Evolutionary conservation across 108 stramenopile species (phyloP), one percentile per base, ranked within the genome.

Genomic region (Nitzschia inconspicua): DNA sequence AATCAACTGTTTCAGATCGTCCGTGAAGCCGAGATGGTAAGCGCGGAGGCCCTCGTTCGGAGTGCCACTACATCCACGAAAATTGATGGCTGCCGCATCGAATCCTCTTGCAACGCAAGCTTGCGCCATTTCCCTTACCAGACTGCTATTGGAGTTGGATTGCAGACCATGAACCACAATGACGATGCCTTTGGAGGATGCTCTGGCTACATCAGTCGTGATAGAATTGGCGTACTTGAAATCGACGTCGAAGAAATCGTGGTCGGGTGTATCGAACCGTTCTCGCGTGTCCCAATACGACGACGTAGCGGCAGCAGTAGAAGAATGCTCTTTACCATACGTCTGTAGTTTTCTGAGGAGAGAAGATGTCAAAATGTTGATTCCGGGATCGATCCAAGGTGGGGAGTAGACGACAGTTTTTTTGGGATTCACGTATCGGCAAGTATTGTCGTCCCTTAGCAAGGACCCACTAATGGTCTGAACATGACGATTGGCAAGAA

Each of bases 1-100:
- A 22, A 63, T 49, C 31, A 88, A 40, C n/a, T 76, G 46, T 25
- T 70, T 55, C 42, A 96, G 58, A 58, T 96, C 96, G 47, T 92
- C 86, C 7, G 91, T 92, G 59, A 92, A 96, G 19, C 96, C 94
- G 18, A 94, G 47, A 69, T 96, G 96, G 60, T 96, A 95, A 14
- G n/a, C 77, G 76, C 52, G 52, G 0, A 37, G 18, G 89, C 91
- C 22, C 95, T 83, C 81, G 20, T 68, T 60, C 3, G 85, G 84
- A n/a, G 8, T 16, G 9, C 53, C 47, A 31, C 79, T 78, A 60
- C 96, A 96, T 0, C 92, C 92, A 24, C 96, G 82, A 63, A 95
- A 95, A 56, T 93, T 95, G 47, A 96, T 50, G 48, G 80, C 84
- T 9, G 55, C 71, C 0, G 77, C 88, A 47, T 86, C 84, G 47